Percentiles rank a stretch among this genome's conserved stretches.
Conservation (phyloP, 1,284 basidiomycete genomes). For the Flammula alnicola region DNA sequence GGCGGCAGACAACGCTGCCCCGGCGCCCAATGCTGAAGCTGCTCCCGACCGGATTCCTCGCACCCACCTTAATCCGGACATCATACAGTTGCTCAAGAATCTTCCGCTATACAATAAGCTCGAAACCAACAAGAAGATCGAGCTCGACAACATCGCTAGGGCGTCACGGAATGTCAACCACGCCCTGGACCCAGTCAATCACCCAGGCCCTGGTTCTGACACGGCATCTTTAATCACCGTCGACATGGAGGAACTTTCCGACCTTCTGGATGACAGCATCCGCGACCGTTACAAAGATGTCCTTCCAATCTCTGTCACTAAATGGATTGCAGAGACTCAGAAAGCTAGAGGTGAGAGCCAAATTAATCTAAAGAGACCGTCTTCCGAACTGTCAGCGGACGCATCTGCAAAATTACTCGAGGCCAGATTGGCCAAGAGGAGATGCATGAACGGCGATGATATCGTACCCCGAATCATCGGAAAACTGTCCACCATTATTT, state of each 20-base stretch:
- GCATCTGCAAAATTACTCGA: not conserved
- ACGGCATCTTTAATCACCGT: constrained; percentile 17
- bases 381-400: not conserved
- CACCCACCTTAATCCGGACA: too few relatives aligned
- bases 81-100: too few relatives aligned
- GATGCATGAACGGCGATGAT: constrained; percentile 7
- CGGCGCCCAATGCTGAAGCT: too few relatives aligned
- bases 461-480: not conserved
- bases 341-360: not conserved
- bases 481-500: not conserved
- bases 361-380: not conserved
- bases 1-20: too few relatives aligned
- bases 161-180: not conserved
- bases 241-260: not conserved
- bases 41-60: too few relatives aligned
- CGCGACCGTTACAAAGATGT: not conserved
- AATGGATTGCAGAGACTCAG: constrained; percentile 1
- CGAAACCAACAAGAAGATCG: constrained; percentile 14
- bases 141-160: constrained; percentile 4
- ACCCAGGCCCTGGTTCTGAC: constrained; percentile 5
- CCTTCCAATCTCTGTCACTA: constrained; percentile 2
- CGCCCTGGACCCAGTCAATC: not conserved
- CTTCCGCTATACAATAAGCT: too few relatives aligned
- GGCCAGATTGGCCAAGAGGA: too few relatives aligned
- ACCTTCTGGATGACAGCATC: not conserved